Percentiles rank a stretch among this genome's conserved stretches.
These are phyloP conservation scores for Cucumis melo DNA, from an alignment of 306 rosid species.

Conservation along the genomic window DNA sequence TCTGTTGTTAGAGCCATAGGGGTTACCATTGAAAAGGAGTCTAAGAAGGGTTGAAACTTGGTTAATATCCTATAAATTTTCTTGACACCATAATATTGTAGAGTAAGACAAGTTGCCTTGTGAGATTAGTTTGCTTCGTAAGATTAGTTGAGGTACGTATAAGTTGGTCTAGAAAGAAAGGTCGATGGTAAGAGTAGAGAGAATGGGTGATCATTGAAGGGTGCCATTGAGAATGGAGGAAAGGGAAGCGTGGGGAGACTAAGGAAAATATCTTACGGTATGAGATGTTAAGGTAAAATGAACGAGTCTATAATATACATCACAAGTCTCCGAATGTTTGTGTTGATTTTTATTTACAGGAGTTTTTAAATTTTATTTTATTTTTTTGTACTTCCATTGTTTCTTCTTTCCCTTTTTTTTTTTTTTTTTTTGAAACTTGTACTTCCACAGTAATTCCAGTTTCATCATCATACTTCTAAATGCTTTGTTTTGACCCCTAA, in stretches of 20 bases:
- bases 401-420: no score
- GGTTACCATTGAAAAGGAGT: background rate
- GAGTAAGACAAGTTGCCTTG: no score
- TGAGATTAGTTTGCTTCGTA: no score
- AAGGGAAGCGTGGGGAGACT: background rate
- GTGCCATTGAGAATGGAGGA: background rate
- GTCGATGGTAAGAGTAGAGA: background rate
- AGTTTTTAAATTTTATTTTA: background rate
- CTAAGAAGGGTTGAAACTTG: background rate
- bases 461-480: background rate
- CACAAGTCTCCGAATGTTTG: background rate
- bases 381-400: no score
- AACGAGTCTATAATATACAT: constrained; percentile 17
- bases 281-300: background rate
- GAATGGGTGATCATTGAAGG: background rate
- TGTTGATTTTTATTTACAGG: background rate
- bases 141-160: no score
- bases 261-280: background rate
- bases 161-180: no score
- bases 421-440: no score
- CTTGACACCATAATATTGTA: no score
- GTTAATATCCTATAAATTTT: no score
- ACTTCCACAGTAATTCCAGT: background rate
- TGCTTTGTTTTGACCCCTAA: background rate
- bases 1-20: background rate